Conservation (phyloP, 2,329 filamentous ascomycete species). For the Lachnellula arida region DNA sequence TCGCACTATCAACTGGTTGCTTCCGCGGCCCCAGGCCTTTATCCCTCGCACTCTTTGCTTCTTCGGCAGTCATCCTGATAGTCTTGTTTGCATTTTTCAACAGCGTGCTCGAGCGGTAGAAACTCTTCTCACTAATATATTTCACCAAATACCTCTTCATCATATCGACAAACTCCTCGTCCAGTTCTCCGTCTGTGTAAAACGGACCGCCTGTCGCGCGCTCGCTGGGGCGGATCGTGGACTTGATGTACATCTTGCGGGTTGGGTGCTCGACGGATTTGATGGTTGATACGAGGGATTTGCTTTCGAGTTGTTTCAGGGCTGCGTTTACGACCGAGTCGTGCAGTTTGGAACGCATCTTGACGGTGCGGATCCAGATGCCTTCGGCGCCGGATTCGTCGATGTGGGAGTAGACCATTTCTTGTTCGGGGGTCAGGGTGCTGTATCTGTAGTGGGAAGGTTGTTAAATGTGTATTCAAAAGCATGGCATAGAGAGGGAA, state of each 20-base stretch:
- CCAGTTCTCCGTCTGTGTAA: constrained; percentile 88
- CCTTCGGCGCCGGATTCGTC: constrained; percentile 81
- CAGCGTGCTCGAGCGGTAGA: constrained; percentile 44
- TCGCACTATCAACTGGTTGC: constrained; percentile 15
- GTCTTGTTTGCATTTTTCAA: constrained; percentile 52
- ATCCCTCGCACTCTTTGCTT: constrained; percentile 31
- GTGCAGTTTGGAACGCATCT: constrained; percentile 75
- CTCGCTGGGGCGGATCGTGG: constrained; percentile 76
- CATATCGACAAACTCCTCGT: constrained; percentile 79
- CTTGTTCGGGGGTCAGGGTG: constrained; percentile 66
- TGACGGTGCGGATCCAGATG: constrained; percentile 86
- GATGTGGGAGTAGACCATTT: constrained; percentile 82
- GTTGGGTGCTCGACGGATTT: constrained; percentile 87
- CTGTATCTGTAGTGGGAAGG: constrained; percentile 44
- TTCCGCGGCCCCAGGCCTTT: constrained; percentile 17
- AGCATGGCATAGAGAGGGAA: constrained; percentile 4
- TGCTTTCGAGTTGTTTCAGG: constrained; percentile 77
- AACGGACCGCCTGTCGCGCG: constrained; percentile 90
- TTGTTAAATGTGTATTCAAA: not conserved
- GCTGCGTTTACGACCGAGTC: constrained; percentile 75
- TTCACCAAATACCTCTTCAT: constrained; percentile 70
- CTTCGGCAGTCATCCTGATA: constrained; percentile 45
- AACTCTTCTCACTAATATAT: constrained; percentile 67
- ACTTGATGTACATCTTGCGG: constrained; percentile 95
- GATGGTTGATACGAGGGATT: constrained; percentile 80